Conservation (phyloP, 805 yeast genomes). For the Candida piceae region DNA sequence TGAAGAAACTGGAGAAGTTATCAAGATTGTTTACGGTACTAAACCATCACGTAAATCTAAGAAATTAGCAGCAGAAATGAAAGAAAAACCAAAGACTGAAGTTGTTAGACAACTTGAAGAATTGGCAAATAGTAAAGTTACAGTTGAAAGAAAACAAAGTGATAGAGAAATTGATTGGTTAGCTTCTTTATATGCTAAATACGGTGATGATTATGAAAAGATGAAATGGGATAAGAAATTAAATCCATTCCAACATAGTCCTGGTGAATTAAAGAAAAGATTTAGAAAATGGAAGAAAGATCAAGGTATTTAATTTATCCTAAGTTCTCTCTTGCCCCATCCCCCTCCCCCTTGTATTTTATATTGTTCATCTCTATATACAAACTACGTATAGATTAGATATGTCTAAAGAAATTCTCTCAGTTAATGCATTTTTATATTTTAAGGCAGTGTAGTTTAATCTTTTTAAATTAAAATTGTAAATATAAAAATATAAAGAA, state of each 20-base stretch:
- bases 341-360: too few species aligned
- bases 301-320: too few species aligned
- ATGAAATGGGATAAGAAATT: conserved; percentile 92
- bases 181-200: conserved; percentile 54
- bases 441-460: too few species aligned
- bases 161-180: conserved; percentile 78
- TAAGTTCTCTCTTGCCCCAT: too few species aligned
- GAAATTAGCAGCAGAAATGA: conserved; percentile 7
- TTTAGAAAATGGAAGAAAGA: conserved; percentile 61
- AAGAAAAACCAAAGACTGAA: conserved; percentile 34
- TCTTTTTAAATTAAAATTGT: too few species aligned
- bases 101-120: conserved; percentile 70
- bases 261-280: conserved; percentile 77
- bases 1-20: conserved; percentile 53
- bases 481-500: too few species aligned
- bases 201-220: conserved; percentile 82
- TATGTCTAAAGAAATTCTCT: too few species aligned
- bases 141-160: conserved; percentile 52
- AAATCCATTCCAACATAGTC: conserved; percentile 76
- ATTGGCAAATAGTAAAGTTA: conserved; percentile 41
- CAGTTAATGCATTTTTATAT: too few species aligned
- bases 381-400: too few species aligned
- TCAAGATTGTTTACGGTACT: conserved; percentile 66
- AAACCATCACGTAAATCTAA: too few species aligned
- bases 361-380: background rate